Evolutionary conservation across 306 rosid species (phyloP).

Genomic region (Prunus salicina): DNA sequence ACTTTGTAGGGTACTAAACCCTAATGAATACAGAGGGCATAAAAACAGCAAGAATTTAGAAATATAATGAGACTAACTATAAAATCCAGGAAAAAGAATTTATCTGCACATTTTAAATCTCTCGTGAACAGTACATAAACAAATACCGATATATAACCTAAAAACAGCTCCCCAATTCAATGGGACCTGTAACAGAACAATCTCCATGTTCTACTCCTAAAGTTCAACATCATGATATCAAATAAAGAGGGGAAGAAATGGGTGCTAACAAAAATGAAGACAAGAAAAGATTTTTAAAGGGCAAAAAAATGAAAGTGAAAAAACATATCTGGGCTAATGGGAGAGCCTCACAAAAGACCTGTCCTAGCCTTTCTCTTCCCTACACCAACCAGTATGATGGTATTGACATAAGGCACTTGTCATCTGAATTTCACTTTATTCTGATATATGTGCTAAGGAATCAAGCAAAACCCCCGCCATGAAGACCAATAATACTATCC

Average conservation of each 20-base stretch:
- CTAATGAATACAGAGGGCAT: not conserved
- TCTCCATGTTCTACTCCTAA: constrained; percentile 75
- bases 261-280: constrained; percentile 56
- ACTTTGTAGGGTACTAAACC: not conserved
- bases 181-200: constrained; percentile 65
- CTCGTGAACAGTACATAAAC: constrained; percentile 59
- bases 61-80: not conserved
- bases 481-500: constrained; percentile 55
- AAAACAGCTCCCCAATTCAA: constrained; percentile 56
- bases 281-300: constrained; percentile 30
- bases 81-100: constrained; percentile 37
- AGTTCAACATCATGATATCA: constrained; percentile 52
- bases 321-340: constrained; percentile 47
- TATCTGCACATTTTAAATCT: constrained; percentile 80
- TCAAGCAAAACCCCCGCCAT: constrained; percentile 43
- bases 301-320: constrained; percentile 26
- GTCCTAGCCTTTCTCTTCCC: constrained; percentile 52
- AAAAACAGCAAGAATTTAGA: not conserved
- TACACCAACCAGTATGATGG: constrained; percentile 50
- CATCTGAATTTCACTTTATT: constrained; percentile 53
- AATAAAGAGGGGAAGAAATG: constrained; percentile 43
- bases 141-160: constrained; percentile 67
- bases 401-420: constrained; percentile 35
- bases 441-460: constrained; percentile 47
- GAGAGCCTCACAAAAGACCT: constrained; percentile 51